Percentiles rank a stretch among this genome's conserved stretches.
Conservation (phyloP, 495 filamentous ascomycete species). For the Cercophora samala region DNA sequence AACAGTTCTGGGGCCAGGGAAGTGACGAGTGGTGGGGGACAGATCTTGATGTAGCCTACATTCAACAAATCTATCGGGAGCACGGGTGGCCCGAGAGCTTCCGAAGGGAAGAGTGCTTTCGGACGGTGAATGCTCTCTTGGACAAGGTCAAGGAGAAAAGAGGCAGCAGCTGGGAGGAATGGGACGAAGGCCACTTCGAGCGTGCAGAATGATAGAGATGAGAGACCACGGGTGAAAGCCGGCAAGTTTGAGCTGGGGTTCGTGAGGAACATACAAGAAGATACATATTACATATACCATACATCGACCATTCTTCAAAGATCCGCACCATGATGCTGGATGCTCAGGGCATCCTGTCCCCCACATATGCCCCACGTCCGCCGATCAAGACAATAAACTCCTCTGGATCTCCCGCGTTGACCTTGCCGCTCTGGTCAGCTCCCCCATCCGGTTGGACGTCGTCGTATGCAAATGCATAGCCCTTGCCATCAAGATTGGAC, state of each 20-base stretch:
- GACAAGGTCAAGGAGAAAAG: not conserved
- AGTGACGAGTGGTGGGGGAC: not conserved
- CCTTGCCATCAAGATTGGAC: constrained; percentile 60
- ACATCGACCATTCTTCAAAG: too few relatives aligned
- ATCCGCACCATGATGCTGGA: too few relatives aligned
- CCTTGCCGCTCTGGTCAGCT: constrained; percentile 62
- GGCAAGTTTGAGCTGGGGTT: too few relatives aligned
- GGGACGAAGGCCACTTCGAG: not conserved
- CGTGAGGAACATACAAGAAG: too few relatives aligned
- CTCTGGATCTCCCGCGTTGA: constrained; percentile 57
- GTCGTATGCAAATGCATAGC: constrained; percentile 80
- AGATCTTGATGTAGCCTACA: not conserved
- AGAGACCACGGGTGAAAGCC: too few relatives aligned
- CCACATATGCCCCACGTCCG: constrained; percentile 39
- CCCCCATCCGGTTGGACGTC: constrained; percentile 64
- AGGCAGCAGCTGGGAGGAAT: not conserved
- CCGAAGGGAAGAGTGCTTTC: not conserved
- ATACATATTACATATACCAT: too few relatives aligned
- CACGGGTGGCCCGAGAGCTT: not conserved
- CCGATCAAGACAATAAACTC: constrained; percentile 67
- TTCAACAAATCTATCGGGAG: not conserved
- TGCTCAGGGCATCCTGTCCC: constrained; percentile 24
- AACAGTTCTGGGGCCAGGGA: not conserved
- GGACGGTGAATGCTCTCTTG: not conserved
- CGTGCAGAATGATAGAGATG: not conserved